These are phyloP conservation scores for Geoglossum cookeanum DNA, from an alignment of 2,329 filamentous ascomycete species.

Conservation along the genomic window DNA sequence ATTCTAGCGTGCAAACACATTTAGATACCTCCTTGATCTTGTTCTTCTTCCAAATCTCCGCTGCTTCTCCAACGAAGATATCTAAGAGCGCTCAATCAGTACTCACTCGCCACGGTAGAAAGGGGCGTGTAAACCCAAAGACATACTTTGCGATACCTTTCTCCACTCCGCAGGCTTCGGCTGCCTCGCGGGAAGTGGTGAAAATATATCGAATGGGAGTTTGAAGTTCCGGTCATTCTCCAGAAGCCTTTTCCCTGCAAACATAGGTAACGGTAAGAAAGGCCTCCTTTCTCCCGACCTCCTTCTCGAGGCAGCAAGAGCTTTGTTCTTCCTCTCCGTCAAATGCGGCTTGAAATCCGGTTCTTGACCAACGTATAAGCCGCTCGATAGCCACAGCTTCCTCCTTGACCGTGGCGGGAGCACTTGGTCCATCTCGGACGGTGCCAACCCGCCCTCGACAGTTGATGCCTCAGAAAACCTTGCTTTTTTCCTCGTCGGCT, in stretches of 20 bases:
- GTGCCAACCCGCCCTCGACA: slow-evolving; percentile 6
- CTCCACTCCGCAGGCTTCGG: slow-evolving; percentile 87
- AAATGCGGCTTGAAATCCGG: slow-evolving; percentile 26
- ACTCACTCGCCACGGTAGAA: neutral
- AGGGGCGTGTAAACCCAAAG: neutral
- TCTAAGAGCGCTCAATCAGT: slow-evolving; percentile 30
- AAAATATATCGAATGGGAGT: slow-evolving; percentile 77
- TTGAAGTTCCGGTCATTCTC: slow-evolving; percentile 65
- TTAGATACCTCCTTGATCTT: slow-evolving; percentile 55
- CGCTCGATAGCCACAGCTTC: slow-evolving; percentile 67
- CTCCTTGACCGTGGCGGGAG: slow-evolving; percentile 16
- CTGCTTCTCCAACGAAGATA: slow-evolving; percentile 74
- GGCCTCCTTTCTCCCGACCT: slow-evolving; percentile 29
- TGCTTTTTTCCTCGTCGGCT: slow-evolving; percentile 11
- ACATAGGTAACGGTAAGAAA: slow-evolving; percentile 58
- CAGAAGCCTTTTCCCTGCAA: slow-evolving; percentile 50
- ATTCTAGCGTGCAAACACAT: slow-evolving; percentile 59
- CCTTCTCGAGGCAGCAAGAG: slow-evolving; percentile 15
- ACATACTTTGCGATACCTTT: slow-evolving; percentile 75
- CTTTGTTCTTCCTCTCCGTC: slow-evolving; percentile 28
- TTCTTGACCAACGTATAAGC: slow-evolving; percentile 72
- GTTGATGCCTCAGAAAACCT: slow-evolving; percentile 6
- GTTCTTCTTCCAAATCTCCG: slow-evolving; percentile 60
- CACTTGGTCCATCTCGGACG: slow-evolving; percentile 12
- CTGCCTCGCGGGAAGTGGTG: slow-evolving; percentile 66